These are phyloP conservation scores for Malus hybrid DNA, from an alignment of 331 rosid genomes.

Conservation along the genomic window DNA sequence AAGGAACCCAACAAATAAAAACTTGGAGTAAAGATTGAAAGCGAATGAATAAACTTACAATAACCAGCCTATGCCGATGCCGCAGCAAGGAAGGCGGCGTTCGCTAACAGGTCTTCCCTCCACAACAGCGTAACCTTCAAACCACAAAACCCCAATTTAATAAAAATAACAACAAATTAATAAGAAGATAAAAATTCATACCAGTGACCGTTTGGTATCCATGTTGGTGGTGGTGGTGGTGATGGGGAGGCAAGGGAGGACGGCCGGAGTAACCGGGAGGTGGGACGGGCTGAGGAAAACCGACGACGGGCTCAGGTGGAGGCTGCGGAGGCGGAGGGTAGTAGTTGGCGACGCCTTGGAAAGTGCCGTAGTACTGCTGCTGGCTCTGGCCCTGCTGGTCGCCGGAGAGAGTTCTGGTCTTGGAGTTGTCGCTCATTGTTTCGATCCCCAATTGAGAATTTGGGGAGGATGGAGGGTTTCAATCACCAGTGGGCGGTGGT, in stretches of 20 bases:
- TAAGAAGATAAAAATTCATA: neutral
- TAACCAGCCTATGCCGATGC: conserved; percentile 72
- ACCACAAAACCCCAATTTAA: neutral
- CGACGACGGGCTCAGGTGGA: conserved; percentile 30
- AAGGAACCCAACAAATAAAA: neutral
- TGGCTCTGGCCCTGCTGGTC: conserved; percentile 3
- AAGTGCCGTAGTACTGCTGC: conserved; percentile 67
- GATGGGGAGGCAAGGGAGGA: conserved; percentile 28
- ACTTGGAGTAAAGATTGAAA: neutral
- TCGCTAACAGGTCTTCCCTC: conserved; percentile 52
- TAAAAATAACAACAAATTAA: neutral
- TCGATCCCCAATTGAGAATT: conserved; percentile 1
- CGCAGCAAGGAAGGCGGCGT: conserved; percentile 66
- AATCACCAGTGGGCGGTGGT: neutral
- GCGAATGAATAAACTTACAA: conserved; percentile 41
- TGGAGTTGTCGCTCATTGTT: conserved; percentile 44
- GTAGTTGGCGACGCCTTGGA: conserved; percentile 79
- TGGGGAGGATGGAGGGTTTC: neutral
- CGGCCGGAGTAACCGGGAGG: conserved; percentile 17
- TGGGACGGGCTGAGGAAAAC: conserved; percentile 34
- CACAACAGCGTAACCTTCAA: conserved; percentile 51
- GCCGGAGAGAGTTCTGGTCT: conserved; percentile 21
- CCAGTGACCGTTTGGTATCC: conserved; percentile 50
- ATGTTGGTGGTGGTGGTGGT: conserved; percentile 15
- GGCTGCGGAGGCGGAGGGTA: conserved; percentile 33